Percentiles rank a stretch among this genome's conserved stretches.
Evolutionary conservation across 176 grass and related monocot genomes (phyloP).

Genomic region (Sorghum bicolor): DNA sequence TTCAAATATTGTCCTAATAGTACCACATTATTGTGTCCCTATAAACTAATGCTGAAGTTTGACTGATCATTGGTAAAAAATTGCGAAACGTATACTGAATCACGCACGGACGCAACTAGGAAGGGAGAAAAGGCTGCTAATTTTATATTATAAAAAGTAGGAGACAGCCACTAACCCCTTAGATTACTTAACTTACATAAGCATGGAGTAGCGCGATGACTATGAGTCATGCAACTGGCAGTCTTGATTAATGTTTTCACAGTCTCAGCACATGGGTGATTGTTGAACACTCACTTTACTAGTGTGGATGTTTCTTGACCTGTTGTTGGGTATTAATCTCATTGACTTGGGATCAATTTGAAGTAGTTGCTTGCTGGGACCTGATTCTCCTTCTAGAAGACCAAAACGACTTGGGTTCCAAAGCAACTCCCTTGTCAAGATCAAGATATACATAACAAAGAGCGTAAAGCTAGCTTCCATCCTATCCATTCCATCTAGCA

Average conservation of each 20-base stretch:
- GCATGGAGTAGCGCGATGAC: slow-evolving; percentile 2
- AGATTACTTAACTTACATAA: not conserved
- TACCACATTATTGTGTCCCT: not conserved
- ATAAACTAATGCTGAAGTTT: not conserved
- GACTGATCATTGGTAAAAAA: not conserved
- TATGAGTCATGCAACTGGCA: not conserved
- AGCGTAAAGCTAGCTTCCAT: not conserved
- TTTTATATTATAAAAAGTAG: not conserved
- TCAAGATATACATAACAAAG: not conserved
- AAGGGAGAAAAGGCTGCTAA: not conserved
- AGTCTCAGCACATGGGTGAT: not conserved
- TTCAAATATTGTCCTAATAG: not conserved
- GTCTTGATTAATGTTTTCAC: slow-evolving; percentile 18
- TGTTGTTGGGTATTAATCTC: slow-evolving; percentile 3
- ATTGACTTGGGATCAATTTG: not conserved
- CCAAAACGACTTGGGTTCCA: slow-evolving; percentile 2
- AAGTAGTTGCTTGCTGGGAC: not conserved
- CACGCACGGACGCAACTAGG: not conserved
- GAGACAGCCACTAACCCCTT: not conserved
- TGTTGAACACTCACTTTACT: not conserved
- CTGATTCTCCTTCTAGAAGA: slow-evolving; percentile 22
- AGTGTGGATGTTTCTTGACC: not conserved
- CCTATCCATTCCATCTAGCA: not conserved
- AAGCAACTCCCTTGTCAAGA: not conserved
- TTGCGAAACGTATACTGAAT: not conserved